Conservation (phyloP, 495 filamentous ascomycete species). For the Zalerion maritima region DNA sequence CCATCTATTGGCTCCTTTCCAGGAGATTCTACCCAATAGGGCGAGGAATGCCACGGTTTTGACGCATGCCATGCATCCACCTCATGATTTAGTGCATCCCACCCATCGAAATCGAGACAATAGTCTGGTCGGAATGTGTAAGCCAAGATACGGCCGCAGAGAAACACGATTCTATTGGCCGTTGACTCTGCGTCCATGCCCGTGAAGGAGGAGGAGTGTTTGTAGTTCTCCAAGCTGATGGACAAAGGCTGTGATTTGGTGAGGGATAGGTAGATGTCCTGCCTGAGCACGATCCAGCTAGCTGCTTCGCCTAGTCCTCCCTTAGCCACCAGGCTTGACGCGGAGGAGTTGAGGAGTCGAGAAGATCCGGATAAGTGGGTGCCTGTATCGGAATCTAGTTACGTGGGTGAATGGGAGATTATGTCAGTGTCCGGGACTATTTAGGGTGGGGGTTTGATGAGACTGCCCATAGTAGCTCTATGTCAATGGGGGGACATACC, state of each 20-base stretch:
- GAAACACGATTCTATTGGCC: constrained; percentile 19
- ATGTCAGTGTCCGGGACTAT: constrained; percentile 1
- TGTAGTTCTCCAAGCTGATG: constrained; percentile 11
- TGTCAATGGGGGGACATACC: background rate
- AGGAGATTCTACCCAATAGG: too few relatives aligned
- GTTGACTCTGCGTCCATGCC: constrained; percentile 19
- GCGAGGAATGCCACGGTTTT: background rate
- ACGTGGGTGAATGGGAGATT: constrained; percentile 9
- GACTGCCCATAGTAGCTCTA: background rate
- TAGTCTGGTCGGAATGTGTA: background rate
- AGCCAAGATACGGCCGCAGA: too few relatives aligned
- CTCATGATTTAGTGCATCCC: background rate
- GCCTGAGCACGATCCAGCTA: constrained; percentile 22
- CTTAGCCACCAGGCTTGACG: constrained; percentile 7
- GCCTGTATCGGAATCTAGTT: constrained; percentile 8
- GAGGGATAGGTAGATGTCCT: constrained; percentile 23
- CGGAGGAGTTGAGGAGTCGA: constrained; percentile 8
- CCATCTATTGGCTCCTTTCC: too few relatives aligned
- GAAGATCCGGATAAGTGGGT: constrained; percentile 3
- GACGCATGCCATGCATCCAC: background rate
- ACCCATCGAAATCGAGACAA: background rate
- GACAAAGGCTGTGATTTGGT: constrained; percentile 19
- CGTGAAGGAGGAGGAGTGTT: constrained; percentile 15
- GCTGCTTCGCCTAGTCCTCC: constrained; percentile 18
- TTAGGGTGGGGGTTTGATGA: background rate